Conservation (phyloP, 805 yeast species). For the Candida broadrunensis region DNA sequence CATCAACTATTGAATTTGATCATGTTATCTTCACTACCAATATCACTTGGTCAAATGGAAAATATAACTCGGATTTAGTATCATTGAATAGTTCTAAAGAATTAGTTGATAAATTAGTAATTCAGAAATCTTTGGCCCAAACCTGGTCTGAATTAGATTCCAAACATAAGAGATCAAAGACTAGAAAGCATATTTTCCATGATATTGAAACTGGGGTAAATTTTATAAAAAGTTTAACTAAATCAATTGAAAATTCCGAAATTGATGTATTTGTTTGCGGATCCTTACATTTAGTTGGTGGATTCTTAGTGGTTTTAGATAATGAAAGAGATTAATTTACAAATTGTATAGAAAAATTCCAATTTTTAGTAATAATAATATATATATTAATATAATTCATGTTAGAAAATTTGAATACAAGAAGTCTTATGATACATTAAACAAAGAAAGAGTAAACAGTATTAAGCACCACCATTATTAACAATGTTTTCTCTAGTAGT, state of each 20-base stretch:
- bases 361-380: neutral
- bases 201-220: constrained; percentile 75
- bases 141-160: constrained; percentile 61
- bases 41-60: constrained; percentile 84
- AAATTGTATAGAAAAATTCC: no score
- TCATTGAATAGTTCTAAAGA: constrained; percentile 81
- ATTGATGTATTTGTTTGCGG: constrained; percentile 90
- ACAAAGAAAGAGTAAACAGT: neutral
- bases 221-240: constrained; percentile 46
- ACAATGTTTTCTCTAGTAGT: constrained; percentile 43
- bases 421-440: neutral
- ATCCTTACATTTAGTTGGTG: constrained; percentile 92
- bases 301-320: constrained; percentile 82
- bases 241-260: constrained; percentile 11
- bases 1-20: constrained; percentile 52
- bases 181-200: constrained; percentile 53
- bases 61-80: constrained; percentile 75
- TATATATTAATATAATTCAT: neutral
- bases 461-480: constrained; percentile 9
- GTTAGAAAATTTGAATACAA: no score
- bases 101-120: constrained; percentile 72
- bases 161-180: constrained; percentile 15
- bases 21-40: constrained; percentile 86
- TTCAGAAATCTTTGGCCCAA: constrained; percentile 72
- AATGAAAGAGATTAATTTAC: constrained; percentile 13